Conservation (phyloP, 169 alveolate genomes). For the Plasmodium reichenowi region DNA sequence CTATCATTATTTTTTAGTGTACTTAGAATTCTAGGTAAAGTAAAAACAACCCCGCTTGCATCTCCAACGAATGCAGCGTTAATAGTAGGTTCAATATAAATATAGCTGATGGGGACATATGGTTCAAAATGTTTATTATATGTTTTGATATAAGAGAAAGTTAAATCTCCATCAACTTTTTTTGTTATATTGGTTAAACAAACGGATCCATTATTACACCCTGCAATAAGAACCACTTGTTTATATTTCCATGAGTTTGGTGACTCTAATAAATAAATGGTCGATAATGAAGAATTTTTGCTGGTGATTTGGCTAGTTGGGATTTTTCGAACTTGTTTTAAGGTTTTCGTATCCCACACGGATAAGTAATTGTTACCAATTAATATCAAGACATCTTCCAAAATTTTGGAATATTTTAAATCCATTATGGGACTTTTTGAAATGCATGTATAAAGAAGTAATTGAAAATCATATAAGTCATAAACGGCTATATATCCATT, state of each 20-base stretch:
- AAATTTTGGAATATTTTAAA: slow-evolving; percentile 60
- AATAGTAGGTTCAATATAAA: slow-evolving; percentile 53
- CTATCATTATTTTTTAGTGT: slow-evolving; percentile 29
- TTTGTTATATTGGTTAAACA: slow-evolving; percentile 58
- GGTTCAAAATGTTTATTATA: slow-evolving; percentile 65
- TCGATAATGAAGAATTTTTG: slow-evolving; percentile 50
- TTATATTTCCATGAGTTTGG: slow-evolving; percentile 47
- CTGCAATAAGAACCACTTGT: slow-evolving; percentile 34
- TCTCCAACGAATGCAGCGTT: slow-evolving; percentile 74
- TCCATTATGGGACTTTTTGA: slow-evolving; percentile 77
- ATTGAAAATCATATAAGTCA: slow-evolving; percentile 68
- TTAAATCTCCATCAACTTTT: slow-evolving; percentile 58
- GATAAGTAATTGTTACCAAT: slow-evolving; percentile 71
- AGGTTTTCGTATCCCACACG: slow-evolving; percentile 70
- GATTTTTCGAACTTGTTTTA: slow-evolving; percentile 54
- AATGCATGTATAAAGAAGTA: slow-evolving; percentile 63
- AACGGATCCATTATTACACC: slow-evolving; percentile 74
- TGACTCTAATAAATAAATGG: slow-evolving; percentile 56
- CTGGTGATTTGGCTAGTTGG: slow-evolving; percentile 45
- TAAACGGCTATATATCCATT: slow-evolving; percentile 75
- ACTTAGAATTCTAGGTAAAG: slow-evolving; percentile 54
- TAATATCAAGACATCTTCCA: slow-evolving; percentile 60
- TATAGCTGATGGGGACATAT: slow-evolving; percentile 56
- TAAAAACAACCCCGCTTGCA: slow-evolving; percentile 75
- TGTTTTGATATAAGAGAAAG: slow-evolving; percentile 50